Conservation (phyloP, 352 stramenopile species). For the Globisporangium heterothallicum region DNA sequence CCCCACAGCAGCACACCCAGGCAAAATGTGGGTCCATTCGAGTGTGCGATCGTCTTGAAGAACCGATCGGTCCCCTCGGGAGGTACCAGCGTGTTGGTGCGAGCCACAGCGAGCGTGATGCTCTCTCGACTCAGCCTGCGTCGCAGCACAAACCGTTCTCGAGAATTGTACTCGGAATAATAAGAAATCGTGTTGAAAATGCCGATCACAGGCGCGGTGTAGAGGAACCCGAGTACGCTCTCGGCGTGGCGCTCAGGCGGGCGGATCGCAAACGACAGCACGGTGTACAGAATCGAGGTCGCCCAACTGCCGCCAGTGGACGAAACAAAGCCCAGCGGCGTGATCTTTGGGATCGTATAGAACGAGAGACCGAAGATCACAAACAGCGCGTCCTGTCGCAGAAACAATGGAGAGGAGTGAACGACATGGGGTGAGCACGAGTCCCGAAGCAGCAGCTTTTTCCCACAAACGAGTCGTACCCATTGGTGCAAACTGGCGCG, state of each 20-base stretch:
- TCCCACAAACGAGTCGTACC: no score
- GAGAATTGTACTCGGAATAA: conserved; percentile 81
- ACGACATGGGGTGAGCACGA: no score
- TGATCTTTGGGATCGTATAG: conserved; percentile 84
- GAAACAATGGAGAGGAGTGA: not conserved
- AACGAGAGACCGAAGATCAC: conserved; percentile 82
- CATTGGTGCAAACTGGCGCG: conserved; percentile 73
- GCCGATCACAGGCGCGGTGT: conserved; percentile 65
- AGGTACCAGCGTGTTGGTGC: conserved; percentile 34
- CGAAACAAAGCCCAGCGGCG: conserved; percentile 69
- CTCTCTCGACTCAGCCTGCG: conserved; percentile 65
- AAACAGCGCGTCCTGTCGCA: conserved; percentile 63
- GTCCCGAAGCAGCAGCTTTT: no score
- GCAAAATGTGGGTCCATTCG: conserved; percentile 53
- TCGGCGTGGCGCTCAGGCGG: conserved; percentile 38
- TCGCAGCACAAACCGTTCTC: conserved; percentile 70
- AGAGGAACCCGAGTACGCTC: conserved; percentile 58
- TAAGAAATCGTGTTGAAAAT: conserved; percentile 86
- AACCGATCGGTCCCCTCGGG: conserved; percentile 12
- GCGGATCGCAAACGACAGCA: conserved; percentile 49
- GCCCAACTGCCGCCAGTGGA: conserved; percentile 67
- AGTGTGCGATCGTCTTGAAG: conserved; percentile 20
- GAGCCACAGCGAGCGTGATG: conserved; percentile 68
- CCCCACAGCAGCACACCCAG: conserved; percentile 67
- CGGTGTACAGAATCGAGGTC: conserved; percentile 50